These are phyloP conservation scores for Apiospora arundinis DNA, from an alignment of 2,329 filamentous ascomycete genomes.

Conservation along the genomic window DNA sequence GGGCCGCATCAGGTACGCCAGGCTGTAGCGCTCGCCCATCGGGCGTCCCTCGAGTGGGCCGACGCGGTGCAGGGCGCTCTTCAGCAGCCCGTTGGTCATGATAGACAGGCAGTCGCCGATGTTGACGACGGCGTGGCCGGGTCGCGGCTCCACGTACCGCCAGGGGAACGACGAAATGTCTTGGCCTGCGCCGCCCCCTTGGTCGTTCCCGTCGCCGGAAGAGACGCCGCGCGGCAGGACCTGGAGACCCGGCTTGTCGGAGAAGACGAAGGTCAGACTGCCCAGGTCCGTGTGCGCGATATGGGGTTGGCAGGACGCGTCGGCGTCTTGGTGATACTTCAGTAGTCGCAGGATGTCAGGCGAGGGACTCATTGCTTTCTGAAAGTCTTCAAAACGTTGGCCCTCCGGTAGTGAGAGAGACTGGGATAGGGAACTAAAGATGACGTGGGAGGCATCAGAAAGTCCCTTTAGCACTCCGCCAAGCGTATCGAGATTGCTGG, in stretches of 20 bases:
- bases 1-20: neutral
- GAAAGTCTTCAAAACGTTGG: neutral
- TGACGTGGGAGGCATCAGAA: neutral
- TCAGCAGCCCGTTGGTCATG: conserved; percentile 6
- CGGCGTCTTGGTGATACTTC: neutral
- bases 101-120: neutral
- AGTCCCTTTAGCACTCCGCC: neutral
- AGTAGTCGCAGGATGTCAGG: neutral
- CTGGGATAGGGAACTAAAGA: neutral
- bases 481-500: neutral
- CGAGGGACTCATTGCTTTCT: neutral
- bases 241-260: neutral
- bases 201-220: neutral
- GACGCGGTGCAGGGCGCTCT: neutral
- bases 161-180: neutral
- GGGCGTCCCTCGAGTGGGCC: neutral
- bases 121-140: conserved; percentile 5
- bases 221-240: neutral
- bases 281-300: neutral
- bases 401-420: neutral
- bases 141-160: neutral
- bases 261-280: neutral
- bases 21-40: neutral
- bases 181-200: neutral
- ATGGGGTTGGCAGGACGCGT: neutral